These are phyloP conservation scores for Solanum clarkiae DNA, from an alignment of 257 asterid genomes.

Conservation along the genomic window DNA sequence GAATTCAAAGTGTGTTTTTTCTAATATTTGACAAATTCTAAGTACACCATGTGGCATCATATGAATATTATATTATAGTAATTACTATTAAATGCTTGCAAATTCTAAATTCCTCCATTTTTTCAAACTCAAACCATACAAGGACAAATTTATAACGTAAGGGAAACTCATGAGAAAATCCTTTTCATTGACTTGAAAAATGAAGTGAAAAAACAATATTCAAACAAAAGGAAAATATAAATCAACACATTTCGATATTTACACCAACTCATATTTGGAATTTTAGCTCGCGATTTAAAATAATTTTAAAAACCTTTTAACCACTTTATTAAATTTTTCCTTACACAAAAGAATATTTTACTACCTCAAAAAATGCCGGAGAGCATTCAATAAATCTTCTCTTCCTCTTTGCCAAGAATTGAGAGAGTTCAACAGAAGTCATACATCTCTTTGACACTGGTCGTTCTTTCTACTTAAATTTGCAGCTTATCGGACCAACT, in stretches of 20 bases:
- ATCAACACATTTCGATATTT: background rate
- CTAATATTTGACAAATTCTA: background rate
- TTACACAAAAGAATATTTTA: too few species aligned
- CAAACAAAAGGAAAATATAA: background rate
- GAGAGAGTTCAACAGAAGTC: too few species aligned
- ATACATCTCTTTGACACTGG: too few species aligned
- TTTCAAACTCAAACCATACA: background rate
- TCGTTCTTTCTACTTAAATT: too few species aligned
- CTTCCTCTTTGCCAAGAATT: too few species aligned
- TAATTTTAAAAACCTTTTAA: too few species aligned
- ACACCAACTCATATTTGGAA: background rate
- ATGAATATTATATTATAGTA: background rate
- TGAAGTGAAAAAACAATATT: background rate
- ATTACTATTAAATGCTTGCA: background rate
- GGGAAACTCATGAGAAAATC: background rate
- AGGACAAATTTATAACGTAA: background rate
- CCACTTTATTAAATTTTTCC: too few species aligned
- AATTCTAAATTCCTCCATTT: background rate
- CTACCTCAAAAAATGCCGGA: too few species aligned
- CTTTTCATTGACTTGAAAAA: background rate
- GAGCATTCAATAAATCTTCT: too few species aligned
- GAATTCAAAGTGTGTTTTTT: background rate
- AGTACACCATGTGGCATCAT: background rate
- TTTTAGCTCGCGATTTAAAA: too few species aligned
- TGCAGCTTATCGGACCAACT: too few species aligned